Base-by-base conservation (phyloP, 192 early-diverging fungal species). In the Coemansia sp. region DNA sequence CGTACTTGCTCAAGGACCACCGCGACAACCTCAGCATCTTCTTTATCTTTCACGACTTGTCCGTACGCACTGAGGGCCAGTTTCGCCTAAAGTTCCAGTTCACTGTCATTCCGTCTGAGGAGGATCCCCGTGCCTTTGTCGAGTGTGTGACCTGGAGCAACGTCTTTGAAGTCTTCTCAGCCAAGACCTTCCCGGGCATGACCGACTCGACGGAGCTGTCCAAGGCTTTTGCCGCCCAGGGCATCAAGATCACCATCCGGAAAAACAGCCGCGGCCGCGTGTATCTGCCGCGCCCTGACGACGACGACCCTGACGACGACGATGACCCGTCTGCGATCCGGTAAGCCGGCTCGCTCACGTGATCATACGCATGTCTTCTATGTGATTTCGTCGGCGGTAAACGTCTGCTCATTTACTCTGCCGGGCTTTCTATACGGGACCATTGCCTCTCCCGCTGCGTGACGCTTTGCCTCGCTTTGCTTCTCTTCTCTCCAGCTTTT, bases 41-140 rank as follows among this genome's bases (percentile, higher is more conserved):
- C 47, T 92, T 92, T 66, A 84, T 92, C 43, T 92, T 92, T 72
- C 91, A 90, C 57, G 91, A 92, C 62, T 69, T 92, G 45, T 89
- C 87, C 17, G 86, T 92, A 17, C 74, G 91, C 27, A 90, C 87
- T 1, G 91, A 92, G 79, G 91, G 91, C 4, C 72, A 59, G 10
- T 92, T 89, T 66, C 80, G 80, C 8, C 72, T 92, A n/a, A 82
- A 82, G 61, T 90, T 91, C 75, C 85, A 85, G 22, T 89, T 92
- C 57, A 79, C 85, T 3, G 67, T 88, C 35, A 76, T 89, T 9
- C 84, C 82, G 14, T 83, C 82, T 59, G 82, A 86, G 60, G 86
- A 85, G 29, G 66, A 71, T 6, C 72, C 77, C 74, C 69, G 66
- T 11, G 74, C 79, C 6, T 67, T 76, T 69, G 74, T 82, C 55